Percentiles rank a stretch among this genome's conserved stretches.
These are phyloP conservation scores for Rhodotorula sp. DNA, from an alignment of 1,284 basidiomycete species.

Conservation along the genomic window DNA sequence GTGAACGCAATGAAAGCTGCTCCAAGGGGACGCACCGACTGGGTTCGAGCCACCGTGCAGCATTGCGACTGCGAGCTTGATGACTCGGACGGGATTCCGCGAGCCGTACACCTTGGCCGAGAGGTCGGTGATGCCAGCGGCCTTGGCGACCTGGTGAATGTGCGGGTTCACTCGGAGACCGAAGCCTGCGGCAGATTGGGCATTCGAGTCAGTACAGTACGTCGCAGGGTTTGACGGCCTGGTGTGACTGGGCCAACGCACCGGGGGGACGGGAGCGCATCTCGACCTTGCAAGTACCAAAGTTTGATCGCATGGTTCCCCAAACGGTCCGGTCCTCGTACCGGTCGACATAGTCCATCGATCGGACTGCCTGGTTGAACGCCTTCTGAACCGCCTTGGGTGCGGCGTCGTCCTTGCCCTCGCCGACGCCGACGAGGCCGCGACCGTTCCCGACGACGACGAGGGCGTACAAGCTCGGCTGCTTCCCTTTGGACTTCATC, in stretches of 20 bases:
- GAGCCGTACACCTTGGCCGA: slow-evolving; percentile 93
- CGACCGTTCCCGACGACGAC: slow-evolving; percentile 78
- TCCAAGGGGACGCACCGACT: slow-evolving; percentile 33
- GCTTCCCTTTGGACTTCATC: slow-evolving; percentile 84
- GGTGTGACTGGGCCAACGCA: slow-evolving; percentile 21
- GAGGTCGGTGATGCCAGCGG: slow-evolving; percentile 90
- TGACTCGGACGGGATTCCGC: slow-evolving; percentile 68
- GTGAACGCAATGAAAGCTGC: background rate
- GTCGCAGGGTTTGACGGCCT: background rate
- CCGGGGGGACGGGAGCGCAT: slow-evolving; percentile 75
- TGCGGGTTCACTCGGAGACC: slow-evolving; percentile 86
- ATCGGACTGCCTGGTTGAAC: slow-evolving; percentile 70
- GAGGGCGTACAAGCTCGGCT: slow-evolving; percentile 64
- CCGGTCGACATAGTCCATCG: slow-evolving; percentile 84
- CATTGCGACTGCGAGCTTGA: slow-evolving; percentile 50
- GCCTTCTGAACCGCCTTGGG: slow-evolving; percentile 65
- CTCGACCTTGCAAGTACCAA: slow-evolving; percentile 79
- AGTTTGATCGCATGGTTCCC: slow-evolving; percentile 72
- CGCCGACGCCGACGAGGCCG: slow-evolving; percentile 86
- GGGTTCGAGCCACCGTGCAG: slow-evolving; percentile 43
- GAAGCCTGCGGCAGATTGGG: slow-evolving; percentile 60
- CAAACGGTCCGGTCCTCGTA: slow-evolving; percentile 89
- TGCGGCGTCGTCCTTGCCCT: slow-evolving; percentile 72
- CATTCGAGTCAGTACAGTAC: background rate
- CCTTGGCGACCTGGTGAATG: slow-evolving; percentile 80